Base-by-base conservation (phyloP, 306 rosid species). In the Trifolium fragiferum region DNA sequence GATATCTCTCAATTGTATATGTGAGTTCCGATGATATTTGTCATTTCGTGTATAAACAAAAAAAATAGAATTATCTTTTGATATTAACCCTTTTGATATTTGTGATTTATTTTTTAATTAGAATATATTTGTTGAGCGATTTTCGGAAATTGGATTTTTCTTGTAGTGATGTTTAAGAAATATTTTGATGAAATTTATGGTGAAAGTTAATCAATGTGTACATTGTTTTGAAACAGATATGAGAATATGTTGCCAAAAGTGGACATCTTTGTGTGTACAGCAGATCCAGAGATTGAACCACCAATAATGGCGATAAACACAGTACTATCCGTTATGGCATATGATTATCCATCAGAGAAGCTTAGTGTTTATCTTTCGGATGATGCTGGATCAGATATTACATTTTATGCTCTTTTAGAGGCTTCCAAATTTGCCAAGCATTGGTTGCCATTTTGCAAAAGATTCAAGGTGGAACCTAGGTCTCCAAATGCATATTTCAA, bases 361-460 rank as follows among this genome's bases (percentile, higher is more conserved):
- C 78, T 90, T 0, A 81, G 83, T 23, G 93, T 92, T 11, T 92
- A 92, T 76, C 85, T 92, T 18, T 92, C 96, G 1, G 96, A 90
- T 11, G 96, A 92, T 47, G 97, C 84, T 32, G 93, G 76, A 0
- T 90, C 96, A 0, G 79, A 85, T 0, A 35, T 92, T 10, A 92
- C 93, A 1, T 90, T 77, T 72, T 88, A 81, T 70, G 96, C 96
- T 53, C 78, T 92, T 0, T 15, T 84, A 15, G 85, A 90, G 64
- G 93, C 93, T 4, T 82, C 90, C 0, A 35, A 60, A 0, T 92
- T 92, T 76, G 90, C 96, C 0, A 87, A 81, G 86, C 87, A 90
- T 8, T 92, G 98, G 98, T 64, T 90, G 25, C 96, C 96, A 2
- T 92, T 73, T 35, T 88, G 98, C 82, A 90, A 86, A 78, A 86